phyloP scores from a whole-genome alignment of 345 rosid species.

The Garcia nutans region DNA sequence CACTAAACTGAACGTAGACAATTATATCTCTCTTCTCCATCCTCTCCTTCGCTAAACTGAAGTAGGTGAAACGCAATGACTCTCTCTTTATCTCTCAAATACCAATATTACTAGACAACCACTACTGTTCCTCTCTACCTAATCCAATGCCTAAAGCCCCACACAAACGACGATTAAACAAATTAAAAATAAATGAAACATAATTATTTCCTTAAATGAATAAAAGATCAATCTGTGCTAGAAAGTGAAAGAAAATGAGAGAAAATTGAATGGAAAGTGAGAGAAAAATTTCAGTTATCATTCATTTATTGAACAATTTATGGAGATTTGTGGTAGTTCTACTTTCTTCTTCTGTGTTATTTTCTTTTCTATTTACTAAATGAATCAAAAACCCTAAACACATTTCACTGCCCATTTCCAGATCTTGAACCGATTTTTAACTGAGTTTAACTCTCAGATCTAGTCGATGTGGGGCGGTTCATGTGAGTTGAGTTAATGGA shows the following conservation, averaged over 20 bases:
- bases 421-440: slow-evolving; percentile 33
- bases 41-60: slow-evolving; percentile 9
- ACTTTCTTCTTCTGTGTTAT: slow-evolving; percentile 31
- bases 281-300: slow-evolving; percentile 6
- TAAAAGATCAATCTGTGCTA: background rate
- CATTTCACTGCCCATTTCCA: background rate
- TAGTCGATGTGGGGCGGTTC: slow-evolving; percentile 10
- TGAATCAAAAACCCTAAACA: slow-evolving; percentile 24
- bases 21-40: slow-evolving; percentile 25
- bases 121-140: slow-evolving; percentile 29
- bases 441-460: slow-evolving; percentile 24
- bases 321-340: slow-evolving; percentile 23
- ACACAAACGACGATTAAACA: background rate
- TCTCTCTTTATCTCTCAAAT: background rate
- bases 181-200: background rate
- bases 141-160: slow-evolving; percentile 30
- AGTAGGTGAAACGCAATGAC: slow-evolving; percentile 57
- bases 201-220: background rate
- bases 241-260: slow-evolving; percentile 19
- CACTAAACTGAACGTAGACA: slow-evolving; percentile 28
- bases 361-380: background rate
- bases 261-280: slow-evolving; percentile 8
- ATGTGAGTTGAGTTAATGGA: slow-evolving; percentile 23
- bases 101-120: slow-evolving; percentile 29
- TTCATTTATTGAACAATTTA: background rate